Conservation (phyloP, 805 yeast genomes). For the Kluyveromyces wickerhamii region DNA sequence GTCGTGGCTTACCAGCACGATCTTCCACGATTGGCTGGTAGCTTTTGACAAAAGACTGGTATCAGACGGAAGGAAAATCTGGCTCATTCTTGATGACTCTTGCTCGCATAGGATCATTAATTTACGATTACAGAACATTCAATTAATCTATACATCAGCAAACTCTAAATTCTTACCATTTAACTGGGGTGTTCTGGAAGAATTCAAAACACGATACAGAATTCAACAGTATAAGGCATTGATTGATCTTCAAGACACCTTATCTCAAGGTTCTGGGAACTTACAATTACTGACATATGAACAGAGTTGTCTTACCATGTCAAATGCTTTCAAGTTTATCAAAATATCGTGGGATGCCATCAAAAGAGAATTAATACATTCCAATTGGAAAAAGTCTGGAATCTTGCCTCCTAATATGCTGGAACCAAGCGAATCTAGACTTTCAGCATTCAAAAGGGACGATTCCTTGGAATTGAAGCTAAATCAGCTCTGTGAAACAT, state of each 20-base stretch:
- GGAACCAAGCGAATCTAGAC: conserved; percentile 21
- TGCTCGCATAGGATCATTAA: conserved; percentile 54
- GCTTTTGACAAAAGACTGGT: conserved; percentile 50
- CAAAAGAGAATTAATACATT: conserved; percentile 31
- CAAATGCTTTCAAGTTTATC: conserved; percentile 51
- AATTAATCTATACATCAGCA: conserved; percentile 34
- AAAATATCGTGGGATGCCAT: conserved; percentile 47
- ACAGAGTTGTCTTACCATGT: conserved; percentile 42
- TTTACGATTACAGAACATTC: conserved; percentile 37
- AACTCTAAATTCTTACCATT: conserved; percentile 45
- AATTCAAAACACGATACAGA: conserved; percentile 50
- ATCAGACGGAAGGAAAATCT: conserved; percentile 42
- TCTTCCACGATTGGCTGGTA: conserved; percentile 55
- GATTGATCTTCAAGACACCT: conserved; percentile 24
- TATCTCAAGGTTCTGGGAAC: conserved; percentile 13
- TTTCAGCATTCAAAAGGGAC: conserved; percentile 30
- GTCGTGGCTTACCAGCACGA: conserved; percentile 55
- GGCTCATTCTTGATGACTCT: conserved; percentile 52
- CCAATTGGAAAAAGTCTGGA: conserved; percentile 39
- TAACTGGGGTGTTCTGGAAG: conserved; percentile 57
- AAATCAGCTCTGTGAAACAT: conserved; percentile 35
- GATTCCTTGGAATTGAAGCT: conserved; percentile 36
- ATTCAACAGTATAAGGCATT: conserved; percentile 44
- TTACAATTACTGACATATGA: conserved; percentile 23
- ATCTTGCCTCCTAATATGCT: conserved; percentile 31